These are phyloP conservation scores for Aquilaria malaccensis DNA, from an alignment of 345 rosid species.

Conservation along the genomic window DNA sequence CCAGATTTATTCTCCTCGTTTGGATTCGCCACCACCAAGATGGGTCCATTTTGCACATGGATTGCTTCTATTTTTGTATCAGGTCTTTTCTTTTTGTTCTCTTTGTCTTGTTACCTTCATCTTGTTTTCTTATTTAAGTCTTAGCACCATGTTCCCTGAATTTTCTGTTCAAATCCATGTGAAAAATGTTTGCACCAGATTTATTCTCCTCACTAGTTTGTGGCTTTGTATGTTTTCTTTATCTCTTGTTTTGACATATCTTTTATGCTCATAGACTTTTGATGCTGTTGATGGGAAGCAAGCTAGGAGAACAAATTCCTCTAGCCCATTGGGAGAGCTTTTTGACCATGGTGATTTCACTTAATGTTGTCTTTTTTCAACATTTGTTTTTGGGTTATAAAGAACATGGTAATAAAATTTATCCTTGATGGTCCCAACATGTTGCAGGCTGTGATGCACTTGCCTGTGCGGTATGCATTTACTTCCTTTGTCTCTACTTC, in stretches of 20 bases:
- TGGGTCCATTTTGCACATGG: constrained; percentile 97
- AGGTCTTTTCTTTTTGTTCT: constrained; percentile 40
- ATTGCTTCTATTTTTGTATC: constrained; percentile 84
- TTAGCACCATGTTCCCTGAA: neutral
- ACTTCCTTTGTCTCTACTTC: constrained; percentile 3
- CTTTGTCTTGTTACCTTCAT: neutral
- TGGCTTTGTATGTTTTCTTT: neutral
- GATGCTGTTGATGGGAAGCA: constrained; percentile 99
- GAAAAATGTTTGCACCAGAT: too few species aligned
- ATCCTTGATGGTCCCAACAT: constrained; percentile 9
- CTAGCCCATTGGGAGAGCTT: constrained; percentile 93
- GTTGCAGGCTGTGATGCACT: constrained; percentile 97
- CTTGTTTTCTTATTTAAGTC: neutral
- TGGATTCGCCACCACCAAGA: constrained; percentile 91
- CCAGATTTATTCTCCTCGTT: constrained; percentile 75
- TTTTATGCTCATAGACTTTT: constrained; percentile 57
- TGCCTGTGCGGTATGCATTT: constrained; percentile 86
- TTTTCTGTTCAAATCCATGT: too few species aligned
- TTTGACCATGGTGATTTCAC: constrained; percentile 72
- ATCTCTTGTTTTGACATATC: constrained; percentile 7
- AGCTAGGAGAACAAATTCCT: constrained; percentile 86
- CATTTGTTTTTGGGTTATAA: neutral
- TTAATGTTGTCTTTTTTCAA: constrained; percentile 8
- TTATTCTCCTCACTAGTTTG: too few species aligned
- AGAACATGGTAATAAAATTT: constrained; percentile 14